phyloP scores from a whole-genome alignment of 2,329 filamentous ascomycete species.

The Microcyclospora tardicrescens region DNA sequence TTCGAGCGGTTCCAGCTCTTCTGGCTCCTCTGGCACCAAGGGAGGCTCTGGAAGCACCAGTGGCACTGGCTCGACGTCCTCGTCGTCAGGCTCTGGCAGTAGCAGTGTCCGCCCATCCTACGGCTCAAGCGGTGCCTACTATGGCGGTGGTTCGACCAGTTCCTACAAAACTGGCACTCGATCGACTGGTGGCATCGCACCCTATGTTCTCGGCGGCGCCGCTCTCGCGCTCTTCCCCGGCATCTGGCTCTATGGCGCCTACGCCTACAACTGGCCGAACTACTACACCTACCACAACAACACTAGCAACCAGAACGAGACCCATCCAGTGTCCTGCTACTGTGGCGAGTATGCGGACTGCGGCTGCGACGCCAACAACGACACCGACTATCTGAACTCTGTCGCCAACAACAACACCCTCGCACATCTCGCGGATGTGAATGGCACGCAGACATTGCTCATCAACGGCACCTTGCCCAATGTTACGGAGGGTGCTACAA shows the following conservation, averaged over 20 bases:
- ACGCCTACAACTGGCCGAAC: slow-evolving; percentile 47
- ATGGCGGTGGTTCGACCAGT: slow-evolving; percentile 48
- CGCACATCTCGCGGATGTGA: slow-evolving; percentile 48
- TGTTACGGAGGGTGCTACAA: slow-evolving; percentile 19
- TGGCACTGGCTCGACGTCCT: slow-evolving; percentile 45
- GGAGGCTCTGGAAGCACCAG: slow-evolving; percentile 34
- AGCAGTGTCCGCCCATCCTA: background rate
- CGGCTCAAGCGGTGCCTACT: slow-evolving; percentile 43
- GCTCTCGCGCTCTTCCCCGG: slow-evolving; percentile 46
- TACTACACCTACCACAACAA: slow-evolving; percentile 41
- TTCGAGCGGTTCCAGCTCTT: slow-evolving; percentile 19
- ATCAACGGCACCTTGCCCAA: slow-evolving; percentile 61
- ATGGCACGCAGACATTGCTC: slow-evolving; percentile 47
- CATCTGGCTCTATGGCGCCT: slow-evolving; percentile 50
- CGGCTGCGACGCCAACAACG: slow-evolving; percentile 51
- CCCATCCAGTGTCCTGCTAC: slow-evolving; percentile 46
- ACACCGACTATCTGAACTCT: slow-evolving; percentile 46
- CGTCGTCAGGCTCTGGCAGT: slow-evolving; percentile 44
- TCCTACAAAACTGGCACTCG: slow-evolving; percentile 45
- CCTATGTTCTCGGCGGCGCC: slow-evolving; percentile 40
- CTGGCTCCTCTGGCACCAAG: slow-evolving; percentile 15
- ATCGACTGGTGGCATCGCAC: slow-evolving; percentile 39
- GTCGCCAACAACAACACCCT: slow-evolving; percentile 48
- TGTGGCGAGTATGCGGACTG: slow-evolving; percentile 48
- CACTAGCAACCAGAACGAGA: slow-evolving; percentile 41